phyloP scores from a whole-genome alignment of 345 rosid genomes.

The Gossypium thurberi region DNA sequence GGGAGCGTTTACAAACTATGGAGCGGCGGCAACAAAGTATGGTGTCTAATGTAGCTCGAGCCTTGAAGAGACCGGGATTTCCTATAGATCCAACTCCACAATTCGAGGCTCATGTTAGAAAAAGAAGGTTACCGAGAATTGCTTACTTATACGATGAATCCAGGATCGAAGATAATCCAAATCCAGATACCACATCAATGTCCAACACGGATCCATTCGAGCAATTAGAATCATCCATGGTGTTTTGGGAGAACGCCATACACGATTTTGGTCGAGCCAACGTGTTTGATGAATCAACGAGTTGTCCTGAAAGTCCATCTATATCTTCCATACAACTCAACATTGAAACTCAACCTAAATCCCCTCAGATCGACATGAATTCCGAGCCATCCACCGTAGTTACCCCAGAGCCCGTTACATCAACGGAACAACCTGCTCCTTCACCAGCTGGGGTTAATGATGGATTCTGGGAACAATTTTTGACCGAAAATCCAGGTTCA shows the following conservation, averaged over 20 bases:
- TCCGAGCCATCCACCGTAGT: slow-evolving; percentile 40
- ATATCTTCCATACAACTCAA: slow-evolving; percentile 45
- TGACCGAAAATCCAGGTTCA: slow-evolving; percentile 92
- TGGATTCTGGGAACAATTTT: slow-evolving; percentile 90
- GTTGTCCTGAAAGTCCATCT: slow-evolving; percentile 61
- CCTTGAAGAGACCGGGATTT: slow-evolving; percentile 62
- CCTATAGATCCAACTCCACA: slow-evolving; percentile 45
- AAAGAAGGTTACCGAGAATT: slow-evolving; percentile 59
- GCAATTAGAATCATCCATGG: slow-evolving; percentile 58
- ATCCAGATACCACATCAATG: slow-evolving; percentile 25
- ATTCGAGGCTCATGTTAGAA: slow-evolving; percentile 46
- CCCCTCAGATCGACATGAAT: slow-evolving; percentile 80
- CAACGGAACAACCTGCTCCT: slow-evolving; percentile 28
- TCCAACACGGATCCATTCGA: slow-evolving; percentile 48
- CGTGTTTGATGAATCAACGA: slow-evolving; percentile 57
- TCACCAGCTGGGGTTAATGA: slow-evolving; percentile 73
- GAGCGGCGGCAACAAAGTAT: slow-evolving; percentile 52
- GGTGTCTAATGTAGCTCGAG: slow-evolving; percentile 38
- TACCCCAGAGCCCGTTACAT: slow-evolving; percentile 31
- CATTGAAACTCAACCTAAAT: slow-evolving; percentile 39
- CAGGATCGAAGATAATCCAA: slow-evolving; percentile 35
- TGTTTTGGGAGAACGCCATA: slow-evolving; percentile 60
- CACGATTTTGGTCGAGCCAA: slow-evolving; percentile 29
- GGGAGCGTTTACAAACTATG: slow-evolving; percentile 56
- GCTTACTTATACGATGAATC: slow-evolving; percentile 34